A percentile compares a stretch with the other conserved stretches of the same genome.
These are phyloP conservation scores for Arthrobotrys conoides DNA, from an alignment of 2,329 filamentous ascomycete species.

Conservation along the genomic window DNA sequence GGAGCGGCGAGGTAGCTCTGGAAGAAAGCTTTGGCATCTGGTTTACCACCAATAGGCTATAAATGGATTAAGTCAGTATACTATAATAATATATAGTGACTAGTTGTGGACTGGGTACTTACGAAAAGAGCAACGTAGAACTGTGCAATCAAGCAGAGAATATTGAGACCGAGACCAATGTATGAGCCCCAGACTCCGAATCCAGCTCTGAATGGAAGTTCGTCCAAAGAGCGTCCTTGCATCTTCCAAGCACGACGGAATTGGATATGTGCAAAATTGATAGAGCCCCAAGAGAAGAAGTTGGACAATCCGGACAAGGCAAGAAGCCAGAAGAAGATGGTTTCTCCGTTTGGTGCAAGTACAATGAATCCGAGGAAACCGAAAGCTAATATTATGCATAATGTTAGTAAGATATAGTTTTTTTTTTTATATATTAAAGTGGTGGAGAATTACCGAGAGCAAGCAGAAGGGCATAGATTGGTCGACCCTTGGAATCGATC, in stretches of 20 bases:
- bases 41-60: slow-evolving; percentile 56
- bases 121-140: slow-evolving; percentile 66
- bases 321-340: slow-evolving; percentile 76
- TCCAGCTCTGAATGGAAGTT: slow-evolving; percentile 76
- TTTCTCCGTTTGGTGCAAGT: slow-evolving; percentile 67
- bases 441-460: slow-evolving; percentile 69
- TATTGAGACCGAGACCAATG: slow-evolving; percentile 73
- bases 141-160: slow-evolving; percentile 72
- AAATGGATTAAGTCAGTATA: slow-evolving; percentile 12
- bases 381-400: slow-evolving; percentile 21
- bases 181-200: slow-evolving; percentile 76
- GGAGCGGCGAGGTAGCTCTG: slow-evolving; percentile 72
- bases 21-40: slow-evolving; percentile 71
- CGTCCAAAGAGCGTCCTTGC: slow-evolving; percentile 74
- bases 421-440: slow-evolving; percentile 61
- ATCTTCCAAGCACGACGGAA: slow-evolving; percentile 75
- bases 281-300: slow-evolving; percentile 77
- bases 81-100: neutral
- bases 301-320: slow-evolving; percentile 76
- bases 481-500: slow-evolving; percentile 69
- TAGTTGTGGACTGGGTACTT: slow-evolving; percentile 1
- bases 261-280: slow-evolving; percentile 78
- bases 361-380: slow-evolving; percentile 60
- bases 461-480: slow-evolving; percentile 65
- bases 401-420: neutral